Evolutionary conservation across 768 basidiomycete species (phyloP).

Genomic region (Panellus pusillus): DNA sequence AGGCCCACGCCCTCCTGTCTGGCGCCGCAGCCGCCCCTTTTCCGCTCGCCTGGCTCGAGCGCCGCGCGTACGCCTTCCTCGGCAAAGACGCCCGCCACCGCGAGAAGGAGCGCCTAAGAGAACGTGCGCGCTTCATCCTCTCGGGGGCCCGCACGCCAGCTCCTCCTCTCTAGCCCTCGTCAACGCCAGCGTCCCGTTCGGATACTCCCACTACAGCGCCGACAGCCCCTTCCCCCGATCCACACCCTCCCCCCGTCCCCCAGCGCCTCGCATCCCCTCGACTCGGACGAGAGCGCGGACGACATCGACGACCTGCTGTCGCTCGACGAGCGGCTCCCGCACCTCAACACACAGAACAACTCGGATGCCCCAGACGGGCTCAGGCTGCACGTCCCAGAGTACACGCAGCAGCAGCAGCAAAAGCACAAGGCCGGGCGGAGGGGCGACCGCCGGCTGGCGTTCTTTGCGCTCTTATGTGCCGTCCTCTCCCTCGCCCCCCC

Average conservation of each 20-base stretch:
- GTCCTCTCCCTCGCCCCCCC: slow-evolving; percentile 4
- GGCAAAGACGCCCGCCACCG: background rate
- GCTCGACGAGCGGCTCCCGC: background rate
- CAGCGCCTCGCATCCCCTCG: background rate
- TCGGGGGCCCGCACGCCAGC: slow-evolving; percentile 4
- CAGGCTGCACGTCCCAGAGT: background rate
- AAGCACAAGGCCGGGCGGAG: background rate
- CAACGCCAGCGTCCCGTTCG: background rate
- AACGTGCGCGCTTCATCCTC: slow-evolving; percentile 12
- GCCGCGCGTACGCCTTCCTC: slow-evolving; percentile 13
- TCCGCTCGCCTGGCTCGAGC: slow-evolving; percentile 16
- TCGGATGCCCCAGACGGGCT: background rate
- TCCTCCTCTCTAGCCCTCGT: background rate
- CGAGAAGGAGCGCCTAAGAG: background rate
- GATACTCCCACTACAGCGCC: background rate
- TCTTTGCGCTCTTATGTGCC: slow-evolving; percentile 20
- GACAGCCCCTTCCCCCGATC: slow-evolving; percentile 2
- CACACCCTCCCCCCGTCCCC: slow-evolving; percentile 1
- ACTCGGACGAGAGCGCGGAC: background rate
- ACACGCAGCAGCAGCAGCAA: background rate
- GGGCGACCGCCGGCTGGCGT: slow-evolving; percentile 11
- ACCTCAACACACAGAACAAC: background rate
- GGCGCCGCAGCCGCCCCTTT: slow-evolving; percentile 7
- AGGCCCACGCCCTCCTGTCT: slow-evolving; percentile 10
- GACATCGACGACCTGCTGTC: background rate